Conservation (phyloP, 768 basidiomycete species). For the Xerocomellus dryophilus region DNA sequence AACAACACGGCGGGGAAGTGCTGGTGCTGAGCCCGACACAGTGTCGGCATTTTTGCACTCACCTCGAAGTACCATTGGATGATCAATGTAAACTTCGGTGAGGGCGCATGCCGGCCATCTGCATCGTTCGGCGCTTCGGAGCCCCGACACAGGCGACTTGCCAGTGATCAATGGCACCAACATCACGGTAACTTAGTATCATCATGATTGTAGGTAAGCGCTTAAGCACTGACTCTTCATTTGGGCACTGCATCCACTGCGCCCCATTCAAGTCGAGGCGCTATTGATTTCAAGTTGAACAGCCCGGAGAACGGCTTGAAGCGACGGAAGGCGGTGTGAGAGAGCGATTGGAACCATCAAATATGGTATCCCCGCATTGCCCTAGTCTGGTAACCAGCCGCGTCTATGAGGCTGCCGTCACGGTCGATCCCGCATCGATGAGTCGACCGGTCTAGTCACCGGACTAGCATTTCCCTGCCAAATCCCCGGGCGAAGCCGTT, state of each 20-base stretch:
- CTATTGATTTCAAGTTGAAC: no score
- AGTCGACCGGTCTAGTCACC: no score
- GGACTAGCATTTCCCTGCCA: no score
- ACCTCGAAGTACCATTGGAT: neutral
- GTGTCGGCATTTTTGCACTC: neutral
- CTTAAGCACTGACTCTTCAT: neutral
- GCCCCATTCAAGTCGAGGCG: neutral
- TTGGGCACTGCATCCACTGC: neutral
- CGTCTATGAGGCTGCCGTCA: no score
- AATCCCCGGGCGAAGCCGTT: no score
- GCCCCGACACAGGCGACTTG: slow-evolving; percentile 5
- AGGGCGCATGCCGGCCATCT: neutral
- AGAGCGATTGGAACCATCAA: slow-evolving; percentile 62
- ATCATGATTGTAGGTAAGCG: no score
- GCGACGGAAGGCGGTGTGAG: slow-evolving; percentile 40
- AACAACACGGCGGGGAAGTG: neutral
- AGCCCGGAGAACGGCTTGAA: slow-evolving; percentile 41
- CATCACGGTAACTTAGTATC: no score
- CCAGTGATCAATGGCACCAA: no score
- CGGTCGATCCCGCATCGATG: no score
- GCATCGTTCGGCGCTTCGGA: neutral
- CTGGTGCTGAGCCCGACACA: neutral
- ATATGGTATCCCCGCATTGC: slow-evolving; percentile 68
- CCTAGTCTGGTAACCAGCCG: no score
- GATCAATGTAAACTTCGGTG: neutral